Conservation (phyloP, 768 basidiomycete species). For the Macrolepiota fuliginosa region DNA sequence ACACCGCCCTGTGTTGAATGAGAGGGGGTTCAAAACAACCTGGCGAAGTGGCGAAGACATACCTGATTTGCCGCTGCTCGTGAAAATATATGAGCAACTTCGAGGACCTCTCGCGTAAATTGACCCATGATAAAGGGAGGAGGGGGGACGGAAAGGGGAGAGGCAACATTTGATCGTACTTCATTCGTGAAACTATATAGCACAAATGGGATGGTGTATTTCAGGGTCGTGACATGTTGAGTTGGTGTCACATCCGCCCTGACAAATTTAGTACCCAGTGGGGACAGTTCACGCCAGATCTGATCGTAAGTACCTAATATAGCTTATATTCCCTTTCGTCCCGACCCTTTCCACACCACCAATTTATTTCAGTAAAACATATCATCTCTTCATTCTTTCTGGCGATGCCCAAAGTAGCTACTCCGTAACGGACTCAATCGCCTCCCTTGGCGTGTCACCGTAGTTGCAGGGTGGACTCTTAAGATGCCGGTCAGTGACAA, state of each 20-base stretch:
- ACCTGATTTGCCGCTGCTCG: conserved; percentile 52
- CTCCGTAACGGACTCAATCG: too few species aligned
- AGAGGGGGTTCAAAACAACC: background rate
- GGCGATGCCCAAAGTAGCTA: too few species aligned
- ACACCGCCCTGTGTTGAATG: conserved; percentile 59
- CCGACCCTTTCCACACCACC: too few species aligned
- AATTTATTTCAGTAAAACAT: too few species aligned
- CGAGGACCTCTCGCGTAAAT: conserved; percentile 34
- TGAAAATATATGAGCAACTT: conserved; percentile 27
- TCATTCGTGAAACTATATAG: conserved; percentile 6
- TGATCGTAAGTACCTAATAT: too few species aligned
- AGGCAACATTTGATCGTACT: background rate
- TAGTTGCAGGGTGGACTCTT: background rate
- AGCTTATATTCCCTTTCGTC: too few species aligned
- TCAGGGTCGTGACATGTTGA: background rate
- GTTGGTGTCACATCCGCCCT: background rate
- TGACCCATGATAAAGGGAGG: conserved; percentile 43
- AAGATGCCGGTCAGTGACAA: background rate
- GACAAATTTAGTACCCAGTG: background rate
- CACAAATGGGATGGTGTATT: background rate
- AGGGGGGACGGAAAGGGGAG: background rate
- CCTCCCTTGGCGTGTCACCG: too few species aligned
- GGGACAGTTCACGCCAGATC: too few species aligned
- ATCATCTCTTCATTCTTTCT: too few species aligned
- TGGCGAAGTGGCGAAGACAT: conserved; percentile 14